Conservation (phyloP, 768 basidiomycete species). For the Trametes meyenii region DNA sequence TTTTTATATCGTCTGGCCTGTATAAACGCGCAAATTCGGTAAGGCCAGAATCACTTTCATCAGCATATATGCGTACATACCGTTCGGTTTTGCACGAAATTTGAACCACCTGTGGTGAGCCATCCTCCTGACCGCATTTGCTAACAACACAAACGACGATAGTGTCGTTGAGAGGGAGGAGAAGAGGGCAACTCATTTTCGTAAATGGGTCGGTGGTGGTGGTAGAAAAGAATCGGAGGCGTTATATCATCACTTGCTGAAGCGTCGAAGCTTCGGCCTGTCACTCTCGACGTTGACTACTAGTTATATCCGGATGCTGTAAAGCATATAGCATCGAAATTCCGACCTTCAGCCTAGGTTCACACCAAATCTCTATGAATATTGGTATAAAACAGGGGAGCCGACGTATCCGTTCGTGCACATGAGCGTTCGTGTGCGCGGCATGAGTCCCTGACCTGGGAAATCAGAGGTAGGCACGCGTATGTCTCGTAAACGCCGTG, state of each 20-base stretch:
- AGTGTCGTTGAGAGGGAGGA: constrained; percentile 29
- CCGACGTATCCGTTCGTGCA: no score
- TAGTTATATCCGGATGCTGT: no score
- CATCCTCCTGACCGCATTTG: neutral
- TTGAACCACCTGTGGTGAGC: constrained; percentile 23
- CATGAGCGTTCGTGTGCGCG: no score
- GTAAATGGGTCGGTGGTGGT: neutral
- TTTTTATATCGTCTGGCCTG: constrained; percentile 16
- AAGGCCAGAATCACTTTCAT: neutral
- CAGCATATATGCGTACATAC: neutral
- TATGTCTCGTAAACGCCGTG: neutral
- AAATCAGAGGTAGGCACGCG: neutral
- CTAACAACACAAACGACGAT: constrained; percentile 24
- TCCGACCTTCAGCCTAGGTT: no score
- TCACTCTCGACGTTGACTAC: no score
- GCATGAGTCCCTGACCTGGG: neutral
- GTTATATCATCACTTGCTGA: neutral
- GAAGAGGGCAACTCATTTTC: neutral
- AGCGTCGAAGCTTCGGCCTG: no score
- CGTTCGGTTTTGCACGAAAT: constrained; percentile 26
- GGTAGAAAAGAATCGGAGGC: neutral
- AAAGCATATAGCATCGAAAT: no score
- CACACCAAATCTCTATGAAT: no score
- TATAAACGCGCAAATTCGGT: constrained; percentile 17
- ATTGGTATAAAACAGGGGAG: no score